Base-by-base conservation (phyloP, 306 rosid species). In the Sesbania bispinosa region DNA sequence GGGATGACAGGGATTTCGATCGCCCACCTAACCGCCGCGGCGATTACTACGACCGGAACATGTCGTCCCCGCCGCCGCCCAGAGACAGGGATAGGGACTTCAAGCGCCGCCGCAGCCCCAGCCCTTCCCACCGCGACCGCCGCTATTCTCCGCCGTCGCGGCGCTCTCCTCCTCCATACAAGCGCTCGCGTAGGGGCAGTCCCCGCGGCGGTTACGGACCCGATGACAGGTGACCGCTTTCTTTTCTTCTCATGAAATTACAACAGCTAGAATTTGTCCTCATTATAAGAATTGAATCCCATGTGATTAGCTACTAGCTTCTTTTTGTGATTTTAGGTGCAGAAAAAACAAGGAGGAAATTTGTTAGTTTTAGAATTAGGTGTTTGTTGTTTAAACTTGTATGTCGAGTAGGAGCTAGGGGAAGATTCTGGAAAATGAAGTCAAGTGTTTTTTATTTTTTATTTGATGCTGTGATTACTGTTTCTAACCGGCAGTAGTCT, bases 81-180 rank as follows among this genome's bases (percentile, higher is more conserved):
- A 81, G 90, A 48, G 93, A 89, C 14, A 63, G 93, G 51, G 97
- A 89, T 10, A 86, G 95, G 86, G 96, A 90, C 41, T 84, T 83
- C 71, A 90, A 88, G 83, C 96, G 98, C 39, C 87, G 93, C 23
- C 85, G 83, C 18, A 90, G 93, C 74, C 82, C 96, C 29, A 23
- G 94, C 89, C 54, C 97, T 80, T 45, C 84, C 8, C 78, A 84
- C 51, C 85, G 97, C 39, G 96, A 90, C 61, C 92, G 97, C 1
- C 84, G 96, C 7, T 85, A 90, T 55, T 93, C 98, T 1, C 98
- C n/a, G n/a, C n/a, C n/a, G n/a, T n/a, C n/a, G n/a, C n/a, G n/a
- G n/a, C n/a, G n/a, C n/a, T n/a, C 96, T 0, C 96, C 96, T 9
- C 98, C 91, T 0, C 86, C 88, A 0, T 90, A 81, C 24, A 93